Conservation (phyloP, 371 early-diverging fungal species). For the Dichotomocladium elegans region DNA sequence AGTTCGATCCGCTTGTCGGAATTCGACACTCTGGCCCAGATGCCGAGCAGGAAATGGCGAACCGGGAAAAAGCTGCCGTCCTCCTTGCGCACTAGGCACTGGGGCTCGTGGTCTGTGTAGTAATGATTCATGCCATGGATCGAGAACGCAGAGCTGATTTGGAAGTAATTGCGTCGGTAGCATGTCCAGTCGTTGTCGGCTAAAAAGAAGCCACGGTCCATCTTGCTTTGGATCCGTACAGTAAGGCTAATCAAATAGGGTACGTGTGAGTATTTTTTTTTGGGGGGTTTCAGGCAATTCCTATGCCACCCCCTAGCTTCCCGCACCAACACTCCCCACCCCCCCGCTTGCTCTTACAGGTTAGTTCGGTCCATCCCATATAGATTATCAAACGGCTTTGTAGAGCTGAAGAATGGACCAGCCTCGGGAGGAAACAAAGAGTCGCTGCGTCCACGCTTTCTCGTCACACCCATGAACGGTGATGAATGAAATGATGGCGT, state of each 20-base stretch:
- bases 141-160: slow-evolving; percentile 66
- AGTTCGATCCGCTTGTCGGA: slow-evolving; percentile 66
- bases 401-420: slow-evolving; percentile 51
- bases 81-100: slow-evolving; percentile 42
- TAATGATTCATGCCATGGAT: slow-evolving; percentile 40
- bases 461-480: slow-evolving; percentile 22
- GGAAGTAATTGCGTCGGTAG: slow-evolving; percentile 87
- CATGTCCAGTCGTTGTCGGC: slow-evolving; percentile 82
- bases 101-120: slow-evolving; percentile 32
- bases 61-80: slow-evolving; percentile 20
- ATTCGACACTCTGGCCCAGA: slow-evolving; percentile 53
- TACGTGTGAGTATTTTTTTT: not conserved
- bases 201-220: slow-evolving; percentile 74
- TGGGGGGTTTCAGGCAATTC: not conserved
- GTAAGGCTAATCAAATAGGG: slow-evolving; percentile 1
- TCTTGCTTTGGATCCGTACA: slow-evolving; percentile 41
- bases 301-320: no score
- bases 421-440: slow-evolving; percentile 19
- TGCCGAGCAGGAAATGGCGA: slow-evolving; percentile 57
- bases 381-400: slow-evolving; percentile 49
- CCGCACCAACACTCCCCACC: not conserved
- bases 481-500: slow-evolving; percentile 30
- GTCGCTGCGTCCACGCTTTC: slow-evolving; percentile 32
- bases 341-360: slow-evolving; percentile 23
- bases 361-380: slow-evolving; percentile 44